Evolutionary conservation across 1,284 basidiomycete genomes (phyloP).

Genomic region (Ustilago bromivora): DNA sequence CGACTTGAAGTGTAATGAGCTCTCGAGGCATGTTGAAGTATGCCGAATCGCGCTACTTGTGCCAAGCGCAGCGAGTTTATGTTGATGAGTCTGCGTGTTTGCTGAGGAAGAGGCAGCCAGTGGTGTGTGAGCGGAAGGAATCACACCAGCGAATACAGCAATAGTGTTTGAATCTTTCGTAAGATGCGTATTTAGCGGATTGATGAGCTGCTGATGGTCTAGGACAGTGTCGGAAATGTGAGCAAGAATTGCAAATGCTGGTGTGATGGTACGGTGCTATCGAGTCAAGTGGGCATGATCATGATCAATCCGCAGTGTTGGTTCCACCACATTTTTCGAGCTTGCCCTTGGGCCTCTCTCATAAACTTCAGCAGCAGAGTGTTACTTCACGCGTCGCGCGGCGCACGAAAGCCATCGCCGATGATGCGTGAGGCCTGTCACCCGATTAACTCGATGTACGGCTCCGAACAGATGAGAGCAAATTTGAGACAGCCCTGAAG

Average conservation of each 20-base stretch:
- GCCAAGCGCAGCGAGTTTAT: no score
- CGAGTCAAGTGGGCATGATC: not conserved
- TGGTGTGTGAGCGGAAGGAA: not conserved
- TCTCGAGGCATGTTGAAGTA: slow-evolving; percentile 61
- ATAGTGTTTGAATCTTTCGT: not conserved
- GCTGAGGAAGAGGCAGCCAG: not conserved
- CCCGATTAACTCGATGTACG: not conserved
- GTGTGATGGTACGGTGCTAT: slow-evolving; percentile 1
- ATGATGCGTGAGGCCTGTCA: not conserved
- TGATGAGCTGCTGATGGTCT: not conserved
- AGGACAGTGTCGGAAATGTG: not conserved
- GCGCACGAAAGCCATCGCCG: slow-evolving; percentile 27
- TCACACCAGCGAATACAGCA: not conserved
- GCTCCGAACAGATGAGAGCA: not conserved
- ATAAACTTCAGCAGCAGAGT: slow-evolving; percentile 1
- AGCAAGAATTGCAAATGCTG: slow-evolving; percentile 10
- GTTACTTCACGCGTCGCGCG: slow-evolving; percentile 48
- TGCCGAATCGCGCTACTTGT: not conserved
- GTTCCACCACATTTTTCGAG: slow-evolving; percentile 25
- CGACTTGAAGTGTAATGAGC: slow-evolving; percentile 68
- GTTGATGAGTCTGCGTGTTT: not conserved
- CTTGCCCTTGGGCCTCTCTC: not conserved
- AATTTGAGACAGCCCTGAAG: slow-evolving; percentile 13
- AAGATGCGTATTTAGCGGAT: not conserved
- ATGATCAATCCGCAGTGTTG: slow-evolving; percentile 20